Evolutionary conservation across 495 filamentous ascomycete species (phyloP).

Genomic region (Penicillium coffeae): DNA sequence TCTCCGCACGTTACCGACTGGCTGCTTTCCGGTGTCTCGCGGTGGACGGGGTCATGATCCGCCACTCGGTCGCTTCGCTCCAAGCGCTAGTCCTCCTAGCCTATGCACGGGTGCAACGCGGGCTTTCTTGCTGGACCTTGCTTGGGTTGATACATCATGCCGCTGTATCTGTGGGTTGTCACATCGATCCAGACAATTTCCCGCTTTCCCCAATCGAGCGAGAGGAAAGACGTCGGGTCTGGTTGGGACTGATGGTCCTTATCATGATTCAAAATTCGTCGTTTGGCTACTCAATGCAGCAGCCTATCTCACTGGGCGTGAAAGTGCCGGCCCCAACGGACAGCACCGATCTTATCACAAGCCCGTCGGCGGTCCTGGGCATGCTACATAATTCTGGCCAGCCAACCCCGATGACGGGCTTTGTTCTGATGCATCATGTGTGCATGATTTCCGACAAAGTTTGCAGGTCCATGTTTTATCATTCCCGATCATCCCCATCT

Average conservation of each 20-base stretch:
- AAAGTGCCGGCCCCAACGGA: constrained; percentile 42
- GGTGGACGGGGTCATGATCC: constrained; percentile 41
- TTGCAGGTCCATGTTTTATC: constrained; percentile 38
- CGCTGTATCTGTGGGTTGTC: constrained; percentile 45
- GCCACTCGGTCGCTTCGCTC: constrained; percentile 42
- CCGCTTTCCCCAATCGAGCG: constrained; percentile 38
- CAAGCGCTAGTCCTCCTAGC: constrained; percentile 43
- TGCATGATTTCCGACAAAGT: constrained; percentile 40
- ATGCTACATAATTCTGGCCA: too few relatives aligned
- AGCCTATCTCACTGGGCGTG: constrained; percentile 28
- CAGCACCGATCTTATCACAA: constrained; percentile 40
- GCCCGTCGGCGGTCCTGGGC: too few relatives aligned
- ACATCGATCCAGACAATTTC: constrained; percentile 44
- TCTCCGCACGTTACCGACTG: constrained; percentile 41
- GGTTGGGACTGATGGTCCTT: constrained; percentile 13
- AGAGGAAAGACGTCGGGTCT: constrained; percentile 37
- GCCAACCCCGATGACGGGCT: constrained; percentile 48
- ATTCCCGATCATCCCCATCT: constrained; percentile 20
- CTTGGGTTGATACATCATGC: constrained; percentile 46
- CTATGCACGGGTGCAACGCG: constrained; percentile 42
- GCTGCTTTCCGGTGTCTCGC: constrained; percentile 43
- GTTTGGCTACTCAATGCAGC: constrained; percentile 28
- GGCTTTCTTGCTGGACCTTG: constrained; percentile 39
- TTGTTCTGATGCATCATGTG: constrained; percentile 41
- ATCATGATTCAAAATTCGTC: constrained; percentile 37